Base-by-base conservation (phyloP, 768 basidiomycete species). In the Coprinopsis cinerea region DNA sequence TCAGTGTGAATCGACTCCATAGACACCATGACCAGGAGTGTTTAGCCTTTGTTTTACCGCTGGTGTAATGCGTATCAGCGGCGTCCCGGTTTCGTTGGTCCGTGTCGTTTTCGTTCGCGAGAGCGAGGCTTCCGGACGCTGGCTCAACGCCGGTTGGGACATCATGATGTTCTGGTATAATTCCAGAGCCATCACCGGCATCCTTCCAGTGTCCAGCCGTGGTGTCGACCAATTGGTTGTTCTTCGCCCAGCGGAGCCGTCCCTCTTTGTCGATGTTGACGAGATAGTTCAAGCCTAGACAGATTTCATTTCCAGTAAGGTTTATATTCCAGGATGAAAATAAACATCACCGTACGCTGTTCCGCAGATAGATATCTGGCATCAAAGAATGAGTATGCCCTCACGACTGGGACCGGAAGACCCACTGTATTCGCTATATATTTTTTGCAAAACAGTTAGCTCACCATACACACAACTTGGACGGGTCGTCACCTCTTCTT, bases 191-290 rank as follows among this genome's bases (percentile, higher is more conserved):
- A 18, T 73, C 59, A 2, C 78, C 81, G 3, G 76, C 69, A 53
- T 85, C 83, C 60, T 78, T 81, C 82, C 82, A 85, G 27, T 68
- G 68, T 0, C 77, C 78, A 2, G 79, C 69, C 2, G 78, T 71
- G 0, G 82, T 85, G 59, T 85, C 83, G 7, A 85, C 76, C 2
- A 75, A 64, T 52, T 78, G 71, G 34, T 77, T 67, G 55, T 76
- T 83, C 44, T 74, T 74, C 2, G 75, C 79, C 81, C 81, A 83
- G 4, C 72, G 67, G 7, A 82, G 68, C 48, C 68, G 74, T 1
- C 83, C 83, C 17, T 75, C 63, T 0, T 62, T 53, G 53, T 78
- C 77, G 36, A 85, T 73, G 35, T 71, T 73, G 46, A 81, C 77
- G 2, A 85, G 70, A 56, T 86, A 86, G 57, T 85, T 85, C 20